Percentiles rank a stretch among this genome's conserved stretches.
These are phyloP conservation scores for Emmonsiellopsis sp. DNA, from an alignment of 2,329 filamentous ascomycete genomes.

Conservation along the genomic window DNA sequence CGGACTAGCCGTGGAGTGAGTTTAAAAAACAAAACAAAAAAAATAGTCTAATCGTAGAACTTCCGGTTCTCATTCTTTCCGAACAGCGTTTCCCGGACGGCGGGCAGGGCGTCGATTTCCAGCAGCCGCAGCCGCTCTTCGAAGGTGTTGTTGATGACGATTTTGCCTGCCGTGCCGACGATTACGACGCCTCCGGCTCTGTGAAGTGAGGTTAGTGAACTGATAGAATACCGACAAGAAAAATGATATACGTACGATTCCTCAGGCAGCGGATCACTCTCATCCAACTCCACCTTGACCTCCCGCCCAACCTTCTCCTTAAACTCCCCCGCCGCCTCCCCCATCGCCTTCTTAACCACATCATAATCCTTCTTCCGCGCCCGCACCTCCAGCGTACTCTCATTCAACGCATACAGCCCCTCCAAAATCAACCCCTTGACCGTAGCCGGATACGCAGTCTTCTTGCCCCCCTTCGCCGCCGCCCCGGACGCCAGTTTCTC, in stretches of 20 bases:
- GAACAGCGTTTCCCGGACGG: constrained; percentile 77
- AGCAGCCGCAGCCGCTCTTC: constrained; percentile 82
- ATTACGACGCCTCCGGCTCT: constrained; percentile 80
- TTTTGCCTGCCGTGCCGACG: constrained; percentile 78
- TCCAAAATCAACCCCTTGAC: constrained; percentile 79
- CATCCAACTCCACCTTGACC: constrained; percentile 62
- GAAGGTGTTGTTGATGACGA: constrained; percentile 97
- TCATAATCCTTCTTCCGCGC: constrained; percentile 73
- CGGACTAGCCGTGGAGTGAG: too few relatives aligned
- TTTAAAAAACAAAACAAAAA: neutral
- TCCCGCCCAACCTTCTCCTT: constrained; percentile 68
- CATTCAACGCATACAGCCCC: constrained; percentile 78
- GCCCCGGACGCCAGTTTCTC: constrained; percentile 59
- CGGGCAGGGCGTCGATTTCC: constrained; percentile 74
- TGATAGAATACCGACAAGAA: constrained; percentile 7
- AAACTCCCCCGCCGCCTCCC: constrained; percentile 70
- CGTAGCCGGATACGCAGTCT: constrained; percentile 60
- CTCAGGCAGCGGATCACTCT: constrained; percentile 69
- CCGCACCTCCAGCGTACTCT: constrained; percentile 65
- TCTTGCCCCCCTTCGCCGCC: constrained; percentile 49
- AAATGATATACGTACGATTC: constrained; percentile 58
- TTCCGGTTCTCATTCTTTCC: constrained; percentile 92
- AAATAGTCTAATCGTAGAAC: constrained; percentile 74
- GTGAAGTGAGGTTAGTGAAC: constrained; percentile 10
- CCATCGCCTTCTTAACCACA: constrained; percentile 66